Base-by-base conservation (phyloP, 2,329 filamentous ascomycete genomes). In the Calycina marina region DNA sequence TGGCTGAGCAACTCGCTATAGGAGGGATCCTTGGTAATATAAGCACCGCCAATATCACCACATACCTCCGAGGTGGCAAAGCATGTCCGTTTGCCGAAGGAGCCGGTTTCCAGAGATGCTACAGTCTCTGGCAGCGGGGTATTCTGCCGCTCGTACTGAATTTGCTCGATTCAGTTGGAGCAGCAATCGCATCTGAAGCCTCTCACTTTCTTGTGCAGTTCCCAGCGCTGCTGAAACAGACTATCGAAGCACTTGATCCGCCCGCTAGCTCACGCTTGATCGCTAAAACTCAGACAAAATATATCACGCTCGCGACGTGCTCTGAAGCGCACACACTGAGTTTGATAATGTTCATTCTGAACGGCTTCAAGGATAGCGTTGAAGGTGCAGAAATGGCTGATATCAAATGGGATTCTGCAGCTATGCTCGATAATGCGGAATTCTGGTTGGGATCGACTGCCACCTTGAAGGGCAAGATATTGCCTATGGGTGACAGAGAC, bases 161-260 rank as follows among this genome's bases (percentile, higher is more conserved):
- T 53, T 65, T 98, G 16, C 68, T 98, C 13, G 73, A 78, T 37
- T 74, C 81, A 8, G 72, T 98, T 12, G 84, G 85, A 8, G 68
- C 75, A 1, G 79, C 82, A 2, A 73, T 93, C 28, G 86, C 85
- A 0, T 72, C 77, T 0, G 90, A 98, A 54, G 72, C 96, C 4
- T 72, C 80, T 0, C 76, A 77, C 36, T 92, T 96, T 51, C 65
- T 98, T 16, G 93, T 92, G 50, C 79, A 85, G 51, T 98, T 93
- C 54, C 77, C 82, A 8, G 69, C 74, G 28, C 75, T 96, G 37
- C 65, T 98, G 6, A 58, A 61, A 25, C 72, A 81, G 17, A 82
- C 82, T 9, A 68, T 78, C 5, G 70, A 74, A 31, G 69, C 79
- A 1, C 74, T 96, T 40, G 77, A 82, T 49, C 61, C 70, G 18